Evolutionary conservation across 108 stramenopile genomes (phyloP).

Genomic region (Skeletonema menzelii): DNA sequence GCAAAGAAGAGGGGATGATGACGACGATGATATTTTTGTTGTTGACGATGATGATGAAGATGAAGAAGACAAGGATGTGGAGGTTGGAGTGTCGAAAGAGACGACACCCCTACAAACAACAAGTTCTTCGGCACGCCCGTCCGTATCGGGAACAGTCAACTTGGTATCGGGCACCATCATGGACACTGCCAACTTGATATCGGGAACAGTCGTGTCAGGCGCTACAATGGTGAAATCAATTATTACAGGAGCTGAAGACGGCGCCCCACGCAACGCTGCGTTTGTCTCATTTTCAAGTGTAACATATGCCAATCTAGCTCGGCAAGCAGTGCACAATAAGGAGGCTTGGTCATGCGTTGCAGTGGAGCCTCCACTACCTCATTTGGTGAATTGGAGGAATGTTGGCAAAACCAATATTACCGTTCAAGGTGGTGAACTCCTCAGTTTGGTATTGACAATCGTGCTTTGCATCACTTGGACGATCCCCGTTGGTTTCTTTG

Average conservation of each 20-base stretch:
- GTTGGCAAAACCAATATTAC: constrained; percentile 50
- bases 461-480: constrained; percentile 67
- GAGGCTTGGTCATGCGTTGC: constrained; percentile 14
- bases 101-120: not conserved
- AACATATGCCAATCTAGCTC: constrained; percentile 18
- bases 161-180: not conserved
- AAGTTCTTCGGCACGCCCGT: not conserved
- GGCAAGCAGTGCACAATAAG: constrained; percentile 17
- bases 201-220: no score
- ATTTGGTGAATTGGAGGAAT: constrained; percentile 55
- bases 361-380: constrained; percentile 13
- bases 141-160: not conserved
- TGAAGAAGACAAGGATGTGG: constrained; percentile 43
- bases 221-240: constrained; percentile 5
- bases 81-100: constrained; percentile 34
- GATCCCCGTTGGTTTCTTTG: constrained; percentile 58
- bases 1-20: constrained; percentile 6
- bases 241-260: constrained; percentile 14
- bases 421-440: constrained; percentile 51
- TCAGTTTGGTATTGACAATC: constrained; percentile 45
- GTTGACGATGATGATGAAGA: constrained; percentile 40
- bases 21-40: not conserved
- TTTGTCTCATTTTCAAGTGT: constrained; percentile 26
- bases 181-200: no score
- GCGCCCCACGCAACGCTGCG: constrained; percentile 20